phyloP scores from a whole-genome alignment of 805 yeast genomes.

The Candida anglica region DNA sequence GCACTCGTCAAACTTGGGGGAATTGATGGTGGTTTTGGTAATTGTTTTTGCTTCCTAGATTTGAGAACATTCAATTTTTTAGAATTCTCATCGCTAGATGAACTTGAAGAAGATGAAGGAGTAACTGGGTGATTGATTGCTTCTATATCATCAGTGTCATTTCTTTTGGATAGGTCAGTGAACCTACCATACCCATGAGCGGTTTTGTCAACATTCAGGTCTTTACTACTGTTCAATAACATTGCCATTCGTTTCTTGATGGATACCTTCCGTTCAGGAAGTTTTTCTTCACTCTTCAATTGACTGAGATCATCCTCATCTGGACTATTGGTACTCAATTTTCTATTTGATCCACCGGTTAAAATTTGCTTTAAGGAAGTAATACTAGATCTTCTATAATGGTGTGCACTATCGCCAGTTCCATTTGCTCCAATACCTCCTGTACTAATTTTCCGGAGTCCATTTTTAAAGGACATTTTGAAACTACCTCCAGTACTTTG shows the following conservation, averaged over 20 bases:
- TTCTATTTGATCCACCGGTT: conserved; percentile 20
- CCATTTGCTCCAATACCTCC: conserved; percentile 25
- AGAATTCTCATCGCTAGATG: too few relatives aligned
- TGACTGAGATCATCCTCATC: conserved; percentile 1
- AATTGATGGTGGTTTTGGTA: too few relatives aligned
- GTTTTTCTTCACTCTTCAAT: background rate
- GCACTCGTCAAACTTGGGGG: too few relatives aligned
- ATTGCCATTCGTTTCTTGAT: conserved; percentile 56
- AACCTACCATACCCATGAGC: conserved; percentile 83
- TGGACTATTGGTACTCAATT: conserved; percentile 7
- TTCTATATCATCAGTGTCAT: conserved; percentile 30
- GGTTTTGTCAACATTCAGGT: conserved; percentile 47
- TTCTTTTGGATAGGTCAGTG: conserved; percentile 38
- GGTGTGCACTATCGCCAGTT: conserved; percentile 10
- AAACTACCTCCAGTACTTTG: conserved; percentile 41
- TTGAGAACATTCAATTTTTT: too few relatives aligned
- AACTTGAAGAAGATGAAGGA: conserved; percentile 2
- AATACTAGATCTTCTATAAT: conserved; percentile 23
- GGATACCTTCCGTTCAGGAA: conserved; percentile 21
- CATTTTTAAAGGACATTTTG: conserved; percentile 25
- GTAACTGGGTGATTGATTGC: conserved; percentile 21
- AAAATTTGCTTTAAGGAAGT: conserved; percentile 25
- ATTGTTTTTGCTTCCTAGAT: too few relatives aligned
- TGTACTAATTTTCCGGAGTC: conserved; percentile 36
- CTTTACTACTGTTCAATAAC: conserved; percentile 36